A percentile compares a stretch with the other conserved stretches of the same genome.
Conservation (phyloP, 805 yeast genomes). For the Tetrapisispora arboricola region DNA sequence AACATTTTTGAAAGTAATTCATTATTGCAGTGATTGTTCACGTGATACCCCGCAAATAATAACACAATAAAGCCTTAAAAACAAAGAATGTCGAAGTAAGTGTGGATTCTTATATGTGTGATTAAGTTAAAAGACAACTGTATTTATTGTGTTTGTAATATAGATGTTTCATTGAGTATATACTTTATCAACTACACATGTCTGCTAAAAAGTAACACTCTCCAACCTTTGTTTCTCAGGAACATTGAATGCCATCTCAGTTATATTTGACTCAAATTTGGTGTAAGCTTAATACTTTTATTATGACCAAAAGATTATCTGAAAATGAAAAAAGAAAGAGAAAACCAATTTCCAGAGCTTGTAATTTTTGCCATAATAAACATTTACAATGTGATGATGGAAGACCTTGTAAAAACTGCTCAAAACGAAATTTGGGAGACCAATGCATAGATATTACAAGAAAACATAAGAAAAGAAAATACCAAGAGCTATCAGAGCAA, state of each 20-base stretch:
- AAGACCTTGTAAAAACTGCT: conserved; percentile 65
- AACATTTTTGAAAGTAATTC: too few relatives aligned
- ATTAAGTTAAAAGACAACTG: too few relatives aligned
- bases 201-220: too few relatives aligned
- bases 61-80: background rate
- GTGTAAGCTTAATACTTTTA: background rate
- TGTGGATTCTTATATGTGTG: background rate
- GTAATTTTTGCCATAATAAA: conserved; percentile 61
- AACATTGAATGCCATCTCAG: background rate
- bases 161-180: too few relatives aligned
- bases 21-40: background rate
- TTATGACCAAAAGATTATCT: conserved; percentile 17
- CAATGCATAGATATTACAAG: conserved; percentile 46
- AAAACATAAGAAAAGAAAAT: background rate
- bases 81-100: too few relatives aligned
- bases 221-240: too few relatives aligned
- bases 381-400: conserved; percentile 60
- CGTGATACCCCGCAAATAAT: conserved; percentile 1
- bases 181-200: too few relatives aligned
- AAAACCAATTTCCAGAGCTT: conserved; percentile 58
- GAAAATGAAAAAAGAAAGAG: conserved; percentile 42
- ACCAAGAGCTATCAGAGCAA: too few relatives aligned
- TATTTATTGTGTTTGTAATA: too few relatives aligned
- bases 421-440: conserved; percentile 46
- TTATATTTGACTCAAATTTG: background rate